These are phyloP conservation scores for Osmanthus fragrans DNA, from an alignment of 257 asterid genomes.

Conservation along the genomic window DNA sequence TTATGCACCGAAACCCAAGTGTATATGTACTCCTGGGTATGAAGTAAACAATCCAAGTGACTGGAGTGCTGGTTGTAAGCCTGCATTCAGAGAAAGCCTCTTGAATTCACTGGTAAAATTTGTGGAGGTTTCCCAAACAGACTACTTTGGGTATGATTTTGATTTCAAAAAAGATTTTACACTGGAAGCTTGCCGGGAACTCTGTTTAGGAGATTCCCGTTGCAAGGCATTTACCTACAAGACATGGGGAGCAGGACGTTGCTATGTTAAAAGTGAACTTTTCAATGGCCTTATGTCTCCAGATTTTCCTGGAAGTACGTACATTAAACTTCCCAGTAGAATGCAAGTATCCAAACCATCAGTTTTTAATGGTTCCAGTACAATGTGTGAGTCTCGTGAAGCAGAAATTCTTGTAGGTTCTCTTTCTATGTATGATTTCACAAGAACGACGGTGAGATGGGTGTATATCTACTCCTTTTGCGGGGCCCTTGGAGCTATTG, in stretches of 20 bases:
- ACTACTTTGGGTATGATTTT: constrained; percentile 40
- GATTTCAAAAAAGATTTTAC: background rate
- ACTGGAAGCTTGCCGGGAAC: constrained; percentile 27
- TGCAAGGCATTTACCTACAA: constrained; percentile 35
- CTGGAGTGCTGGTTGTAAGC: constrained; percentile 35
- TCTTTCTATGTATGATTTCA: background rate
- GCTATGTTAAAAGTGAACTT: constrained; percentile 1
- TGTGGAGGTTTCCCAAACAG: constrained; percentile 21
- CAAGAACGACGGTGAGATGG: background rate
- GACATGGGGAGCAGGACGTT: constrained; percentile 16
- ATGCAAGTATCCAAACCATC: background rate
- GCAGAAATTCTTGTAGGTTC: background rate
- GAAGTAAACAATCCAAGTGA: constrained; percentile 19
- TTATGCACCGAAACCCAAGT: constrained; percentile 16
- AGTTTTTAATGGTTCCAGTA: background rate
- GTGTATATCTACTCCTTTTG: background rate
- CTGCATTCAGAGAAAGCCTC: constrained; percentile 4
- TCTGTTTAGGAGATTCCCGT: constrained; percentile 4
- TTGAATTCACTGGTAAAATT: constrained; percentile 18
- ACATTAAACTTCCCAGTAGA: constrained; percentile 6
- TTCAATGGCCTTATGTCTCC: constrained; percentile 10
- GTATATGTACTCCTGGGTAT: constrained; percentile 38
- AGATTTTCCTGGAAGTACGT: background rate
- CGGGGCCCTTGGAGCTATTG: constrained; percentile 8
- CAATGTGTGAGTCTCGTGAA: background rate